A percentile compares a stretch with the other conserved stretches of the same genome.
Conservation (phyloP, 192 early-diverging fungal species). For the Haplosporangium gracile region DNA sequence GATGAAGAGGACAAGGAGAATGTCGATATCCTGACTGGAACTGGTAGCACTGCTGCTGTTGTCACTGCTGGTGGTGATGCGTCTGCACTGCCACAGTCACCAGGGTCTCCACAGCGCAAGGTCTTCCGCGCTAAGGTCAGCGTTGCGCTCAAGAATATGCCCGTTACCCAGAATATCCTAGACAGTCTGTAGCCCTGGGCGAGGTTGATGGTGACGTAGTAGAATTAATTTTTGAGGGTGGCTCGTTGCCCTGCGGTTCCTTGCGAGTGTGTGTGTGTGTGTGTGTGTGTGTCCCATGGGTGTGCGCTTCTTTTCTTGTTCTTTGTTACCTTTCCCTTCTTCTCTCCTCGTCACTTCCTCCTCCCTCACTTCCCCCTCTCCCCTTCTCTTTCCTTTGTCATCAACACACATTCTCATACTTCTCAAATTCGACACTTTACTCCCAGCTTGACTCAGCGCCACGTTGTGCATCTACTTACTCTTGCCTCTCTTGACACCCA, state of each 20-base stretch:
- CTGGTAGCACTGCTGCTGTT: not conserved
- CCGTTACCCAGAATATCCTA: constrained; percentile 36
- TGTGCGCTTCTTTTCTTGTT: not conserved
- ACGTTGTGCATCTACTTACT: too few species aligned
- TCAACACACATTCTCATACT: not conserved
- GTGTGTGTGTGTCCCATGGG: not conserved
- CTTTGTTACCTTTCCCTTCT: not conserved
- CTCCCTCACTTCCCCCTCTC: not conserved
- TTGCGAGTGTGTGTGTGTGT: not conserved
- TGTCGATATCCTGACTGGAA: not conserved
- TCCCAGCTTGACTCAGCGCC: too few species aligned
- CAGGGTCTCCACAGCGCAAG: not conserved
- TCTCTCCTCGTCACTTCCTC: not conserved
- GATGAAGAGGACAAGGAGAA: constrained; percentile 30
- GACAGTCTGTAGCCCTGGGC: constrained; percentile 18
- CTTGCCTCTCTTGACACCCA: not conserved
- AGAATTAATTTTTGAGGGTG: not conserved
- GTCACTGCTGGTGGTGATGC: not conserved
- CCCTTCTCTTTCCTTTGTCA: not conserved
- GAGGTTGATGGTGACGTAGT: not conserved
- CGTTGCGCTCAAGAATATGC: constrained; percentile 22
- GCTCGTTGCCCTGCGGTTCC: not conserved
- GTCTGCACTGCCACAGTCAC: not conserved
- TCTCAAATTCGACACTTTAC: not conserved
- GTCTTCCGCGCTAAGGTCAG: constrained; percentile 12